These are phyloP conservation scores for Cubamyces sp. DNA, from an alignment of 768 basidiomycete species.

Conservation along the genomic window DNA sequence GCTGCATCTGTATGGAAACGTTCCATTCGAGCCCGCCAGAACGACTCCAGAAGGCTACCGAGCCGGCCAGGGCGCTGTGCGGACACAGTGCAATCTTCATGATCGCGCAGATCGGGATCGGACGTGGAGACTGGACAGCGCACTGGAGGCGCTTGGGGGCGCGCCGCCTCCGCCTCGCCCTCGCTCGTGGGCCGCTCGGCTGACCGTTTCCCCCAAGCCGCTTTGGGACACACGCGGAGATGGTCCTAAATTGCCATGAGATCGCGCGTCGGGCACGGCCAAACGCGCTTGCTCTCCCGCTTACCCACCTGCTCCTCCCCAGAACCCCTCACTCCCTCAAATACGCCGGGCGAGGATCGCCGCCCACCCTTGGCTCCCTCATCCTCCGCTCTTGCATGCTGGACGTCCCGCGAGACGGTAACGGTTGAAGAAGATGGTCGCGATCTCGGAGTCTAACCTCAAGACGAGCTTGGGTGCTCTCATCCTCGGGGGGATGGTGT, in stretches of 20 bases:
- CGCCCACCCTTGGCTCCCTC: not conserved
- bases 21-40: too few species aligned
- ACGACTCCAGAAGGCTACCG: not conserved
- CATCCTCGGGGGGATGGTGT: slow-evolving; percentile 31
- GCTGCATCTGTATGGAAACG: too few species aligned
- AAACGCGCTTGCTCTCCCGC: not conserved
- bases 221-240: slow-evolving; percentile 13
- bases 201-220: not conserved
- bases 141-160: too few species aligned
- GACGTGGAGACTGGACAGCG: not conserved
- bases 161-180: too few species aligned
- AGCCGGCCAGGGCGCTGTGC: not conserved
- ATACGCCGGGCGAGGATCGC: not conserved
- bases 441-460: slow-evolving; percentile 17
- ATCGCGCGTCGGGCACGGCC: slow-evolving; percentile 10
- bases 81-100: not conserved
- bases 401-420: not conserved
- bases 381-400: slow-evolving; percentile 10
- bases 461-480: slow-evolving; percentile 26
- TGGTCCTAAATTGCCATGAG: slow-evolving; percentile 14
- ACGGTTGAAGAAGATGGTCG: slow-evolving; percentile 17
- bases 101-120: slow-evolving; percentile 2
- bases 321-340: not conserved
- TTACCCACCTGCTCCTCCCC: too few species aligned
- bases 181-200: not conserved